Conservation (phyloP, 2,329 filamentous ascomycete genomes). For the Colletotrichum destructivum region DNA sequence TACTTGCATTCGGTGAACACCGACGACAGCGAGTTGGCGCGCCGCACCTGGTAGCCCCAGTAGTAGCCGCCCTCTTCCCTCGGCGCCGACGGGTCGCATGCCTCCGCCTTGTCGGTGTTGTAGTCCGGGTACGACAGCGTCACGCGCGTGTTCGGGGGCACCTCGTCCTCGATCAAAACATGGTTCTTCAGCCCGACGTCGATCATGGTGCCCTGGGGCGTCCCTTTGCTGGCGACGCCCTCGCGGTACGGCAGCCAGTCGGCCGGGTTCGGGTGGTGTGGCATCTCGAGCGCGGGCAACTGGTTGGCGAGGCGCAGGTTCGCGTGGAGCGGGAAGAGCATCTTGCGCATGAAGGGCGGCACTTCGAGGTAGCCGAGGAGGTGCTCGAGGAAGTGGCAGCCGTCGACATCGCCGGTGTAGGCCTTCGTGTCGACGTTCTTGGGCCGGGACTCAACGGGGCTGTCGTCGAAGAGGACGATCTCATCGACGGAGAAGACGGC, state of each 20-base stretch:
- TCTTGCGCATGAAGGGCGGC: constrained; percentile 84
- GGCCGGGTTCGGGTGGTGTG: constrained; percentile 82
- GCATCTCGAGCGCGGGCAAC: constrained; percentile 85
- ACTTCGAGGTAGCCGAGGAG: constrained; percentile 87
- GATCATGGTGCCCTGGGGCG: constrained; percentile 66
- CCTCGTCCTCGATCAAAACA: constrained; percentile 69
- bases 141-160: constrained; percentile 80
- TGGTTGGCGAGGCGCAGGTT: constrained; percentile 82
- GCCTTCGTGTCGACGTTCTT: constrained; percentile 64
- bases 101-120: constrained; percentile 65
- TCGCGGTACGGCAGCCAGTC: constrained; percentile 88
- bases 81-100: constrained; percentile 78
- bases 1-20: constrained; percentile 85
- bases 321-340: constrained; percentile 83
- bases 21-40: constrained; percentile 75
- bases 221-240: constrained; percentile 74
- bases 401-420: constrained; percentile 81
- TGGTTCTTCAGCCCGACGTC: constrained; percentile 71
- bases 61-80: constrained; percentile 85
- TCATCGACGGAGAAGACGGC: constrained; percentile 90
- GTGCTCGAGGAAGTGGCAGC: constrained; percentile 85
- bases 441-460: constrained; percentile 62
- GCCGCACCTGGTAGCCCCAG: constrained; percentile 85
- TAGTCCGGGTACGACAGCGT: constrained; percentile 77
- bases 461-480: constrained; percentile 85